phyloP scores from a whole-genome alignment of 2,329 filamentous ascomycete genomes.

The Microdochium trichocladiopsis region DNA sequence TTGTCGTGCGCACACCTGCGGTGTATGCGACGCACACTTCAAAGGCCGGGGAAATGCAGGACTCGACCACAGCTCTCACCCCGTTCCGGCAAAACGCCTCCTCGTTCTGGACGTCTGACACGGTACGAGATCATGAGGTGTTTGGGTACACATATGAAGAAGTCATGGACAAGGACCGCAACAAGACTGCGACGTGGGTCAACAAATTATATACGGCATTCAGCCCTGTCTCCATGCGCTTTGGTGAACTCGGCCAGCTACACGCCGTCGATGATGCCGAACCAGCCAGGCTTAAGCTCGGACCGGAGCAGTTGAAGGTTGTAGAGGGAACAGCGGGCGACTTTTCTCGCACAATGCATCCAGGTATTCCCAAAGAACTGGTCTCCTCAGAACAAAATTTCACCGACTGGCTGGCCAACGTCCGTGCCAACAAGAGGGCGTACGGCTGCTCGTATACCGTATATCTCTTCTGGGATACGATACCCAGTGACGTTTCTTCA shows the following conservation, averaged over 20 bases:
- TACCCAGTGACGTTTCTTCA: background rate
- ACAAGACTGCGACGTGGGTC: constrained; percentile 41
- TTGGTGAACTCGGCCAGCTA: constrained; percentile 4
- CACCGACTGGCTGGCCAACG: background rate
- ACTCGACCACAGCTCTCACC: constrained; percentile 49
- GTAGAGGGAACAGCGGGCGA: background rate
- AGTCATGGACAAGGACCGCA: constrained; percentile 34
- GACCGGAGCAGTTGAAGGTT: background rate
- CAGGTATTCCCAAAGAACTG: background rate
- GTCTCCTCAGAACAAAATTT: background rate
- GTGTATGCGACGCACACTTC: constrained; percentile 56
- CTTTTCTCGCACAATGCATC: background rate
- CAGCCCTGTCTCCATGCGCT: constrained; percentile 24
- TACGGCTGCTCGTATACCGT: background rate
- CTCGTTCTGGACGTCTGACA: constrained; percentile 62
- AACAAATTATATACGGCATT: constrained; percentile 55
- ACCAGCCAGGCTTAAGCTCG: background rate
- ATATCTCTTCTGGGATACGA: background rate
- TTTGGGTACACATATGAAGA: constrained; percentile 76
- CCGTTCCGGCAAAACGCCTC: constrained; percentile 60
- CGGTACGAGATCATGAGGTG: constrained; percentile 46
- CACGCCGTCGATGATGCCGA: constrained; percentile 3
- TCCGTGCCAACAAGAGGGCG: background rate
- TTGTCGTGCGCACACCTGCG: constrained; percentile 49
- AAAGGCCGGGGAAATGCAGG: constrained; percentile 42